Conservation (phyloP, 352 stramenopile genomes). For the Pythium plurisporium region DNA sequence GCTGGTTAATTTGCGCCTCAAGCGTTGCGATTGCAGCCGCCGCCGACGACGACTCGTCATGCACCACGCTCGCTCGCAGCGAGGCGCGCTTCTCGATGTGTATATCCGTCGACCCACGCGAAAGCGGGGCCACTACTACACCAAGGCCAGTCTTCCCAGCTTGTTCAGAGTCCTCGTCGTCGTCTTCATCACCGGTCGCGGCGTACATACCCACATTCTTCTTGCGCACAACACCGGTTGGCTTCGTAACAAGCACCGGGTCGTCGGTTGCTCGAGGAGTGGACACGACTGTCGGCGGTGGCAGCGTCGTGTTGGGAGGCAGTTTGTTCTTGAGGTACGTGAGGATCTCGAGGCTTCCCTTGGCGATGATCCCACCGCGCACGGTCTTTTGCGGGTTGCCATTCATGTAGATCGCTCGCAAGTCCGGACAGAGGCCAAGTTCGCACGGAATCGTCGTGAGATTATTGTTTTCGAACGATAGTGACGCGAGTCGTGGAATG, state of each 20-base stretch:
- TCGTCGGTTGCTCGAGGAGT: background rate
- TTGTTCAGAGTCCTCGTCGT: background rate
- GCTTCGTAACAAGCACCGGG: background rate
- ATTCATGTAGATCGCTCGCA: slow-evolving; percentile 78
- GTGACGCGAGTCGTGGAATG: slow-evolving; percentile 47
- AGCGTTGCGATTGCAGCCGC: slow-evolving; percentile 4
- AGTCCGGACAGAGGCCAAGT: slow-evolving; percentile 52
- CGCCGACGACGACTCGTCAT: background rate
- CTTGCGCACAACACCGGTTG: background rate
- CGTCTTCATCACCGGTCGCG: slow-evolving; percentile 3
- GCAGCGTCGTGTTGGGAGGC: slow-evolving; percentile 32
- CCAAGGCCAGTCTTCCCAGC: background rate
- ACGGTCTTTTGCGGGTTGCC: slow-evolving; percentile 84
- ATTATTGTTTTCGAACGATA: slow-evolving; percentile 87
- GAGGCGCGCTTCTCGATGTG: background rate
- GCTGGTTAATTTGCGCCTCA: slow-evolving; percentile 36
- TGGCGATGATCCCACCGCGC: slow-evolving; percentile 61
- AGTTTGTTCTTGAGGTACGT: slow-evolving; percentile 81
- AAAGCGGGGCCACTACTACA: background rate
- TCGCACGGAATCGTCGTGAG: slow-evolving; percentile 55
- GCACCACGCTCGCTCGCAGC: background rate
- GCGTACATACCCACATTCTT: slow-evolving; percentile 28
- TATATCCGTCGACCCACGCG: background rate
- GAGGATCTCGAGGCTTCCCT: slow-evolving; percentile 70
- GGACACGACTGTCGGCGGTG: background rate